These are phyloP conservation scores for Dendrobium huoshanense DNA, from an alignment of 106 monocot genomes.

Conservation along the genomic window DNA sequence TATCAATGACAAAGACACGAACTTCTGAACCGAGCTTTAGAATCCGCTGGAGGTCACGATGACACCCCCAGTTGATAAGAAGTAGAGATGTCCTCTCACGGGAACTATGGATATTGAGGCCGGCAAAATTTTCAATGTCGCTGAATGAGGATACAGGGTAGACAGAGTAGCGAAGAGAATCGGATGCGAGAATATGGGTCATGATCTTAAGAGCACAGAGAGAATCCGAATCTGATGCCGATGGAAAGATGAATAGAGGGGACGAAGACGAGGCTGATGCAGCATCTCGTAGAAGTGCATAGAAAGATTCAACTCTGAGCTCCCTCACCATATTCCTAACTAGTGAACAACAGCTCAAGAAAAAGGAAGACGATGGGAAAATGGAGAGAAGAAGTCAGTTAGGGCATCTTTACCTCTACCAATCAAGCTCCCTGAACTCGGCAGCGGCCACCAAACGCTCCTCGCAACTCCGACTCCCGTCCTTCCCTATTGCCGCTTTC, in stretches of 20 bases:
- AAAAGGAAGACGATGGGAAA: no score
- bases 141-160: slow-evolving; percentile 69
- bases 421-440: no score
- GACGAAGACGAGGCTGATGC: slow-evolving; percentile 43
- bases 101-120: slow-evolving; percentile 23
- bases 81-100: slow-evolving; percentile 33
- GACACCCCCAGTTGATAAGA: slow-evolving; percentile 81
- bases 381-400: no score
- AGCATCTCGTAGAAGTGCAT: slow-evolving; percentile 43
- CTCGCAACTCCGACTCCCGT: no score
- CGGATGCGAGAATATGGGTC: slow-evolving; percentile 66
- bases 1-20: slow-evolving; percentile 65
- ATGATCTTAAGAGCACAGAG: slow-evolving; percentile 67
- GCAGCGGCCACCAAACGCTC: no score
- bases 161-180: slow-evolving; percentile 72
- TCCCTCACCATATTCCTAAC: slow-evolving; percentile 38
- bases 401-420: no score
- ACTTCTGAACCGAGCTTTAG: slow-evolving; percentile 29
- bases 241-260: slow-evolving; percentile 76
- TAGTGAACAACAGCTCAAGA: background rate
- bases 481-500: no score
- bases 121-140: slow-evolving; percentile 32
- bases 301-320: slow-evolving; percentile 47
- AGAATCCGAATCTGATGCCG: slow-evolving; percentile 70
- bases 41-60: slow-evolving; percentile 50